Base-by-base conservation (phyloP, 495 filamentous ascomycete species). In the Astrocystis sublimbata region DNA sequence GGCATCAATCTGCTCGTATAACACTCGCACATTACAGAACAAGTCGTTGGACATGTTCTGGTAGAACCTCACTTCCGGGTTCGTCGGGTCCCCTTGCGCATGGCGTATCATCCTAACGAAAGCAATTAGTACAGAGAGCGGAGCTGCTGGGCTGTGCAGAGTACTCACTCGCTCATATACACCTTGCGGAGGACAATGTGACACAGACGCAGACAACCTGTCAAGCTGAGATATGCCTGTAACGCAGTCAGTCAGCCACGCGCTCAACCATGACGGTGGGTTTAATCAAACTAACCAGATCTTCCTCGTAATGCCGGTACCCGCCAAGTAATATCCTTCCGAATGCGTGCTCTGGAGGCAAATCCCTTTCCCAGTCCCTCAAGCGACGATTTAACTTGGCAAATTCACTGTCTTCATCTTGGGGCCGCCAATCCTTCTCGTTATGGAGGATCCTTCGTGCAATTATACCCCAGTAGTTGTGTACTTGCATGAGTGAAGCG, bases 141-240 rank as follows among this genome's bases (percentile, higher is more conserved):
- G 28, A 50, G 12, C 40, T 10, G 38, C 21, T 7, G 45, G 23
- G 15, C 9, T 15, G 0, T 50, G 21, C 7, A 26, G 43, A 52
- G 23, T 50, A 68, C 76, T 26, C 73, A 79, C 79, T 81, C 74
- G 56, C 73, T 67, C 60, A 81, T 63, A 33, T 81, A 80, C 26
- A 76, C 75, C 59, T 79, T 79, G 9, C 80, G 71, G 7, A 82
- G 68, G 10, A 82, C 75, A 49, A 83, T 82, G 42, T 83, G 78
- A 61, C 78, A 82, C 5, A 83, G 74, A 6, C 81, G 73, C 13
- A 77, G 72, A 28, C 76, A 76, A 67, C 78, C 81, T 9, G 79
- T 80, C 6, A 81, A 72, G 5, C 78, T 76, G 4, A 83, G 74
- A 65, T 82, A 83, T 9, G 76, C 75, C 77, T 80, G 40, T 28